Conservation (phyloP, 352 stramenopile genomes). For the Blastocystis hominis region DNA sequence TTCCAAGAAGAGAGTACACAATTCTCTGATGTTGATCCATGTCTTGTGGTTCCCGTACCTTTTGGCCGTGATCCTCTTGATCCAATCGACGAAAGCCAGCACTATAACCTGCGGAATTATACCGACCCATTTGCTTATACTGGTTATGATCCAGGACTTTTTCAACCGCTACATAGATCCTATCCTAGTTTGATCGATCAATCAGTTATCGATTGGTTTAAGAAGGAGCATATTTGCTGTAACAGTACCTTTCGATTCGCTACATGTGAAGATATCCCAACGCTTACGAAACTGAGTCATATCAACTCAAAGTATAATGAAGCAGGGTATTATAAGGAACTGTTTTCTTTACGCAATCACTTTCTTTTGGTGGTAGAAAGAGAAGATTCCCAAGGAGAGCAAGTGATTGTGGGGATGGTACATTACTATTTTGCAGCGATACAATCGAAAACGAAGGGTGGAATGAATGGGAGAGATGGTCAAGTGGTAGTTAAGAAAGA, state of each 20-base stretch:
- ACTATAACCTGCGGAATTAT: background rate
- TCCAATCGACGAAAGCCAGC: background rate
- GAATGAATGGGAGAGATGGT: background rate
- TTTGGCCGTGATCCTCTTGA: background rate
- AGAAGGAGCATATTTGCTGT: background rate
- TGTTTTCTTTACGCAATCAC: background rate
- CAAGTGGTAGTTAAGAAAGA: background rate
- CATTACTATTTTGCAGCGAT: constrained; percentile 30
- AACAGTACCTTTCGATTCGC: background rate
- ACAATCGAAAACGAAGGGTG: background rate
- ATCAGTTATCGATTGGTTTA: constrained; percentile 5
- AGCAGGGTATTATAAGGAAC: background rate
- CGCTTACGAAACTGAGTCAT: background rate
- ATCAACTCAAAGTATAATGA: constrained; percentile 3
- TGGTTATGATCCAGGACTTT: background rate
- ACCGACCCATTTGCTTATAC: background rate
- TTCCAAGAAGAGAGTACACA: background rate
- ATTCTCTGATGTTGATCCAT: background rate
- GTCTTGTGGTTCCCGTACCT: background rate
- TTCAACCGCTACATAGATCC: background rate
- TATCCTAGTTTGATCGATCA: background rate
- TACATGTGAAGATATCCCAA: background rate
- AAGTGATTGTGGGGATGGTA: background rate
- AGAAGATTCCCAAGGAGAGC: background rate
- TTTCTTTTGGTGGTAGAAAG: constrained; percentile 11